These are phyloP conservation scores for Cercospora beticola DNA, from an alignment of 2,329 filamentous ascomycete species.

Conservation along the genomic window DNA sequence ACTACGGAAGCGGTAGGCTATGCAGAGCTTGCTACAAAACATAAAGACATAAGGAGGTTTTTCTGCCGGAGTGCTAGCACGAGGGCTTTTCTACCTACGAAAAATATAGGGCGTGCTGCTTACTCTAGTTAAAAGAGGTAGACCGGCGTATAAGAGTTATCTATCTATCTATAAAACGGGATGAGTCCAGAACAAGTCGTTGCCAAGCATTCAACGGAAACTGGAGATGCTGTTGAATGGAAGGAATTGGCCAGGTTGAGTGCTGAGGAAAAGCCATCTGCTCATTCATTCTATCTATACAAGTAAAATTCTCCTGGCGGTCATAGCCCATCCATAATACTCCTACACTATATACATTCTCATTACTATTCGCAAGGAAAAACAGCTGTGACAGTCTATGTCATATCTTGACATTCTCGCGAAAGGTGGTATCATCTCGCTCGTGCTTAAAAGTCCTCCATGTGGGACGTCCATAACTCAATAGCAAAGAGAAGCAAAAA, in stretches of 20 bases:
- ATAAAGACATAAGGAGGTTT: no score
- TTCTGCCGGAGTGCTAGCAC: no score
- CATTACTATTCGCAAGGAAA: not conserved
- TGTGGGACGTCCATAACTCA: not conserved
- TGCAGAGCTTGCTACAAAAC: no score
- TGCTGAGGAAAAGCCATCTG: not conserved
- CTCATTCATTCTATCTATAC: not conserved
- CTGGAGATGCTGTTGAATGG: no score
- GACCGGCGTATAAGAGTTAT: no score
- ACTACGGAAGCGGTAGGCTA: no score
- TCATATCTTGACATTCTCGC: not conserved
- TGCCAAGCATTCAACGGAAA: not conserved
- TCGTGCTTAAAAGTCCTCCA: not conserved
- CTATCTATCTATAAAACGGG: no score
- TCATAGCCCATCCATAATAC: not conserved
- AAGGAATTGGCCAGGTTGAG: no score
- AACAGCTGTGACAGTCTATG: not conserved
- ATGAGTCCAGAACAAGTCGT: not conserved
- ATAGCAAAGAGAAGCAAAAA: not conserved
- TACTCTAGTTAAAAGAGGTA: no score
- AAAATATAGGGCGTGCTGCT: no score
- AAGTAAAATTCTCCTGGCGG: not conserved
- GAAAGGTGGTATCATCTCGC: not conserved
- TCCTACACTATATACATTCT: not conserved
- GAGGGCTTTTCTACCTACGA: no score